Percentiles rank a stretch among this genome's conserved stretches.
Conservation (phyloP, 2,329 filamentous ascomycete genomes). For the Penicillium sumatraense region DNA sequence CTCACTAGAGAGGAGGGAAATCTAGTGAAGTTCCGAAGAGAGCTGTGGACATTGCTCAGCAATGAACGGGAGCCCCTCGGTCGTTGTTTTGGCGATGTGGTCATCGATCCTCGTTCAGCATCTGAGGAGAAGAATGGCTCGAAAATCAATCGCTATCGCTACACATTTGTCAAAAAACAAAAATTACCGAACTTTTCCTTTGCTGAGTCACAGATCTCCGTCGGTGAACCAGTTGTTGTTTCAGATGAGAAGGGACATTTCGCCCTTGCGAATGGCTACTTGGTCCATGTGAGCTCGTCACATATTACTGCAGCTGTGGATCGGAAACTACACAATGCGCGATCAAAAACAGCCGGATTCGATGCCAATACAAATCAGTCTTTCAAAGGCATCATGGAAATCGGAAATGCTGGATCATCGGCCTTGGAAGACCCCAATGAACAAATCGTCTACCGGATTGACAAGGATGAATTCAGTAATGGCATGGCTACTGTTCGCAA, state of each 20-base stretch:
- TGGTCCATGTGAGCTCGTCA: slow-evolving; percentile 74
- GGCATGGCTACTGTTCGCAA: slow-evolving; percentile 95
- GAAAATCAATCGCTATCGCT: slow-evolving; percentile 90
- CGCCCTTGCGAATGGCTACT: slow-evolving; percentile 89
- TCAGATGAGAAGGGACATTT: slow-evolving; percentile 96
- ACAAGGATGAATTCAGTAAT: slow-evolving; percentile 98
- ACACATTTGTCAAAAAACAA: slow-evolving; percentile 78
- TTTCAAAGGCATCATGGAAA: slow-evolving; percentile 91
- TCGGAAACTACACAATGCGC: slow-evolving; percentile 82
- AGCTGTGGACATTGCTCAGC: slow-evolving; percentile 96
- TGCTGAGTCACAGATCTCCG: slow-evolving; percentile 81
- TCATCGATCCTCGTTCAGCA: slow-evolving; percentile 78
- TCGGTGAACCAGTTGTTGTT: slow-evolving; percentile 92
- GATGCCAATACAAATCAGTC: slow-evolving; percentile 77
- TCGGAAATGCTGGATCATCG: slow-evolving; percentile 59
- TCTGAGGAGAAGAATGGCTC: slow-evolving; percentile 70
- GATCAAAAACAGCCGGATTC: slow-evolving; percentile 76
- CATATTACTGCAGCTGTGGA: slow-evolving; percentile 89
- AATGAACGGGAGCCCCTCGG: slow-evolving; percentile 84
- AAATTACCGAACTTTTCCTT: slow-evolving; percentile 74
- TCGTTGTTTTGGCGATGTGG: slow-evolving; percentile 85
- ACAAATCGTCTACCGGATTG: slow-evolving; percentile 74
- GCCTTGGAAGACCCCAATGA: slow-evolving; percentile 49
- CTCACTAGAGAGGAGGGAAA: slow-evolving; percentile 95
- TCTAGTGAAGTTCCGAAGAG: slow-evolving; percentile 80